Evolutionary conservation across 768 basidiomycete species (phyloP).

Genomic region (Terana coerulea): DNA sequence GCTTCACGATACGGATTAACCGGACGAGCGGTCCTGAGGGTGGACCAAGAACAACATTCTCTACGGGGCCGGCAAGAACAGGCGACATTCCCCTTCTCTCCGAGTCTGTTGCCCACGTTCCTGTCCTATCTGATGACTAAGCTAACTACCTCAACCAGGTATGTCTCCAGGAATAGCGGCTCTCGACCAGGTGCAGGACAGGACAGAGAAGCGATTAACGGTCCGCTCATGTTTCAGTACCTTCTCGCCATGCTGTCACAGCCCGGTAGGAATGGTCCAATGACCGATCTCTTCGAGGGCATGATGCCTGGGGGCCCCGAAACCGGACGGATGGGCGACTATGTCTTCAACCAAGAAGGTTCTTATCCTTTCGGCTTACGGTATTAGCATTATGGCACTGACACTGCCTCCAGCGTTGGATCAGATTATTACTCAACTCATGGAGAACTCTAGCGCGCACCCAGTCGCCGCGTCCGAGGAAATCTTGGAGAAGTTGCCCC

Average conservation of each 20-base stretch:
- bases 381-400: background rate
- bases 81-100: conserved; percentile 12
- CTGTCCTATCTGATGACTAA: conserved; percentile 31
- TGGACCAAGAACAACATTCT: conserved; percentile 11
- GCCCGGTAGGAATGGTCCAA: conserved; percentile 39
- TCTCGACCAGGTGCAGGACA: conserved; percentile 4
- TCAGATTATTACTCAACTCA: conserved; percentile 81
- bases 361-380: conserved; percentile 12
- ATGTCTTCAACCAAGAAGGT: conserved; percentile 92
- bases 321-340: conserved; percentile 77
- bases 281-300: conserved; percentile 40
- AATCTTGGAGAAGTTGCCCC: conserved; percentile 62
- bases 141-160: conserved; percentile 39
- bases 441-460: conserved; percentile 73
- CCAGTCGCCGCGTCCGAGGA: conserved; percentile 87
- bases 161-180: conserved; percentile 19
- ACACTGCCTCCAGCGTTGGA: conserved; percentile 48
- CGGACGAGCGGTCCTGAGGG: conserved; percentile 13
- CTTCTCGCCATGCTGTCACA: conserved; percentile 55
- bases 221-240: conserved; percentile 70
- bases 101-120: conserved; percentile 8
- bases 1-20: conserved; percentile 20
- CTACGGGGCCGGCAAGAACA: conserved; percentile 1
- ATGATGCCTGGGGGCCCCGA: conserved; percentile 31
- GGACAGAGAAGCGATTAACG: conserved; percentile 42